Conservation (phyloP, 1,284 basidiomycete genomes). For the Boletellus deceptivus region DNA sequence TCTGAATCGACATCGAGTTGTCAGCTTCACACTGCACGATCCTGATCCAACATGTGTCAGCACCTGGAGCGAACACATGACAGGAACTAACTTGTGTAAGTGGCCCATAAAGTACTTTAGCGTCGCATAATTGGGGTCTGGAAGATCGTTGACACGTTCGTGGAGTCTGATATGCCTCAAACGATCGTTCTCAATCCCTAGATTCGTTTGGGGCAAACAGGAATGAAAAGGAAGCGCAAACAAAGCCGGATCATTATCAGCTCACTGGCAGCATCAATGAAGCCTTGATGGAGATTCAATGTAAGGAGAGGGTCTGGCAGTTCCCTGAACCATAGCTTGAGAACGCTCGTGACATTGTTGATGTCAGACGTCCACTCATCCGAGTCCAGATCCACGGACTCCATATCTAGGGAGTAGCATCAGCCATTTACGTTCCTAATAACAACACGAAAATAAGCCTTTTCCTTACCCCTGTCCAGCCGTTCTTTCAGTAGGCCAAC, state of each 20-base stretch:
- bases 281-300: constrained; percentile 79
- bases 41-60: constrained; percentile 40
- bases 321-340: constrained; percentile 97
- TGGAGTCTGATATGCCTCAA: constrained; percentile 93
- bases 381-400: constrained; percentile 81
- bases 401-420: constrained; percentile 61
- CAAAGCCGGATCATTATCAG: constrained; percentile 14
- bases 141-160: constrained; percentile 95
- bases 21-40: constrained; percentile 70
- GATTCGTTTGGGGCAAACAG: constrained; percentile 8
- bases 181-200: constrained; percentile 92
- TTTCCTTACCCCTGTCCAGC: constrained; percentile 74
- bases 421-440: constrained; percentile 1
- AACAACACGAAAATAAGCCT: not conserved
- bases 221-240: constrained; percentile 1
- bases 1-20: constrained; percentile 94
- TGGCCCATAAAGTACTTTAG: constrained; percentile 96
- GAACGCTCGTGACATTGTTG: constrained; percentile 90
- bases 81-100: constrained; percentile 68
- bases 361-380: constrained; percentile 92
- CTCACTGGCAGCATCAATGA: constrained; percentile 94
- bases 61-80: not conserved
- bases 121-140: constrained; percentile 97
- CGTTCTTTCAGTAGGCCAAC: constrained; percentile 82
- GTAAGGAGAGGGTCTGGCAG: constrained; percentile 94